Base-by-base conservation (phyloP, 73 alveolate species). In the Durusdinium trenchii region DNA sequence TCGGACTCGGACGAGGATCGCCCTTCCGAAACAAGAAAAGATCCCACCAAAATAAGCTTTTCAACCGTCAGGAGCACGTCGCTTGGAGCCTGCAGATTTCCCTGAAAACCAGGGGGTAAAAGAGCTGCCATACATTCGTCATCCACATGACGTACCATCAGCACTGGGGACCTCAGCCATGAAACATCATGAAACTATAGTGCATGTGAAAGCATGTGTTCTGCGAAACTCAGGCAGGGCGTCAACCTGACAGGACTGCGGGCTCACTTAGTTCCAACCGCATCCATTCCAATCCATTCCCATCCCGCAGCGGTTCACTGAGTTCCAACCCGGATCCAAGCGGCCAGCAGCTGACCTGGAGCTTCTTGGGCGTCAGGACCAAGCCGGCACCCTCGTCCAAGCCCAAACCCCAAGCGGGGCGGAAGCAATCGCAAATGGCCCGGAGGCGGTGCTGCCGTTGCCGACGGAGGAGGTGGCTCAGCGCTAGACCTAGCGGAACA, bases 41-140 rank as follows among this genome's bases (percentile, higher is more conserved):
- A n/a, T n/a, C n/a, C n/a, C n/a, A n/a, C n/a, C n/a, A n/a, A n/a
- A n/a, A n/a, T n/a, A n/a, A n/a, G n/a, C n/a, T n/a, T n/a, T n/a
- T n/a, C n/a, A n/a, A n/a, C n/a, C n/a, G n/a, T n/a, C n/a, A n/a
- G n/a, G n/a, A n/a, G n/a, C n/a, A n/a, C n/a, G n/a, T n/a, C n/a
- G n/a, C n/a, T n/a, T 1, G 40, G 40, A 50, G 87, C 87, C 95
- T 86, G 36, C 47, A 86, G 67, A 23, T 47, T 43, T 61, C 96
- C 96, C 7, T 69, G 86, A 69, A 89, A 89, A 86, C 86, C 96
- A n/a, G 96, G 96, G 42, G 52, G 54, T n/a, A 89, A 86, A 23
- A 89, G 96, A 48, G 85, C 51, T 20, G 86, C 96, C 54, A 28
- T 23, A 69, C 69, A 42, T 32, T n/a, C 81, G 82, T 26, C 28